Conservation (phyloP, 1,284 basidiomycete species). For the Rhodotorula sp. region DNA sequence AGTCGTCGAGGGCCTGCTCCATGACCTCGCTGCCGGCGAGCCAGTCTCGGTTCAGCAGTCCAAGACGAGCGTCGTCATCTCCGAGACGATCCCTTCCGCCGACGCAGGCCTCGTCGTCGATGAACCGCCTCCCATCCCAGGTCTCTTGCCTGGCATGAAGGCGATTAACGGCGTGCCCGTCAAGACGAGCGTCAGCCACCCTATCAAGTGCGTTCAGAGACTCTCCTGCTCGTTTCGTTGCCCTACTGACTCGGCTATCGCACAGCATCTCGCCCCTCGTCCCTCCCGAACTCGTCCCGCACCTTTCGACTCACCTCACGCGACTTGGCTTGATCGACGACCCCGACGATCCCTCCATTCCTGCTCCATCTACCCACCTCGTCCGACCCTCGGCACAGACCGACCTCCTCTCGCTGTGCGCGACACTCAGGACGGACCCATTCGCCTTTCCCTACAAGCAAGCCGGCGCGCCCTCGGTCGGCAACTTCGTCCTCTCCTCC, state of each 20-base stretch:
- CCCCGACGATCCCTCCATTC: not conserved
- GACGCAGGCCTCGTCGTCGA: not conserved
- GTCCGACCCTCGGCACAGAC: slow-evolving; percentile 13
- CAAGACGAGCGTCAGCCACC: slow-evolving; percentile 42
- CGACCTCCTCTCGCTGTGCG: slow-evolving; percentile 27
- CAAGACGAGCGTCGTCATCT: not conserved
- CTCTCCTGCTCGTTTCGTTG: not conserved
- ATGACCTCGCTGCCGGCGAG: slow-evolving; percentile 16
- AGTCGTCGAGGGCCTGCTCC: not conserved
- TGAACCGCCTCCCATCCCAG: not conserved
- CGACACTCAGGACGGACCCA: not conserved
- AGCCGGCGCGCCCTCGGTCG: slow-evolving; percentile 52
- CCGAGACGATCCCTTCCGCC: not conserved
- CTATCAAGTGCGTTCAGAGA: slow-evolving; percentile 36
- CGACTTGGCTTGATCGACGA: too few species aligned
- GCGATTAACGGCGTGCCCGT: slow-evolving; percentile 36
- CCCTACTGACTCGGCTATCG: not conserved
- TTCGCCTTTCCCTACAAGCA: not conserved
- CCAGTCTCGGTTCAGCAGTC: slow-evolving; percentile 4
- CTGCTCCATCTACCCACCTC: slow-evolving; percentile 10
- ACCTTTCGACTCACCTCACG: slow-evolving; percentile 10
- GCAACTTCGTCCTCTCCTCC: slow-evolving; percentile 86
- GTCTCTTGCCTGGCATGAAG: slow-evolving; percentile 26
- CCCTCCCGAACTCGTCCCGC: slow-evolving; percentile 38
- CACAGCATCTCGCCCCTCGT: slow-evolving; percentile 40